Percentiles rank a stretch among this genome's conserved stretches.
Evolutionary conservation across 2,329 filamentous ascomycete genomes (phyloP).

Genomic region (Penicillium paneum): DNA sequence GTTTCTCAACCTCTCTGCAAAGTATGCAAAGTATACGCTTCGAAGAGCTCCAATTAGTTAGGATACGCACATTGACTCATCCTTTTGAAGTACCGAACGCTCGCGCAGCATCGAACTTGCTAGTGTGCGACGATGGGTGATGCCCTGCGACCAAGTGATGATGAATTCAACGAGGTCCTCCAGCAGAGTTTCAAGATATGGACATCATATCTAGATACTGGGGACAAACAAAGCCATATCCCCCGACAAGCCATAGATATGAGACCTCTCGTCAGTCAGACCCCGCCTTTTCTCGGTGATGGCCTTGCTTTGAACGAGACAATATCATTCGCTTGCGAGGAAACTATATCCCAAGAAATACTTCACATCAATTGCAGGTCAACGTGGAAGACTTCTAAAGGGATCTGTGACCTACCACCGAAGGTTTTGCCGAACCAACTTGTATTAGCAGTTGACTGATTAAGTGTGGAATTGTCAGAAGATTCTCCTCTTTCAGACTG

Average conservation of each 20-base stretch:
- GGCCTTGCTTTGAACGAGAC: constrained; percentile 5
- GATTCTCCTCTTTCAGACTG: constrained; percentile 14
- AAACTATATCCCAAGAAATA: constrained; percentile 8
- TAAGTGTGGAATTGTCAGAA: neutral
- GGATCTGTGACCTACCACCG: constrained; percentile 11
- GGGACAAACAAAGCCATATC: constrained; percentile 6
- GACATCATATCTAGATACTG: constrained; percentile 15
- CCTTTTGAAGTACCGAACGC: too few species aligned
- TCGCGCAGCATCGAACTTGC: too few species aligned
- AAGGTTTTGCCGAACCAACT: constrained; percentile 17
- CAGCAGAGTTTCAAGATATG: constrained; percentile 18
- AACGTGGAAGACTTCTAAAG: constrained; percentile 21
- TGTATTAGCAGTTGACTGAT: neutral
- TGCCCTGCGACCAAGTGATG: too few species aligned
- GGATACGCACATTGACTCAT: too few species aligned
- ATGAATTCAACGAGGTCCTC: constrained; percentile 6
- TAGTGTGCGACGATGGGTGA: too few species aligned
- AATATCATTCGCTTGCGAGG: constrained; percentile 18
- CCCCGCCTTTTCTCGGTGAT: constrained; percentile 19
- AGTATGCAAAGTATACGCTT: too few species aligned
- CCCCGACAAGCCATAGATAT: constrained; percentile 15
- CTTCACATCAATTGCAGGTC: constrained; percentile 18
- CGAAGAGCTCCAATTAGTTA: too few species aligned
- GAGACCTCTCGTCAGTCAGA: constrained; percentile 13
- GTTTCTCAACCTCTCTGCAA: too few species aligned